Conservation (phyloP, 192 early-diverging fungal genomes). For the Backusella parvicylindrica region DNA sequence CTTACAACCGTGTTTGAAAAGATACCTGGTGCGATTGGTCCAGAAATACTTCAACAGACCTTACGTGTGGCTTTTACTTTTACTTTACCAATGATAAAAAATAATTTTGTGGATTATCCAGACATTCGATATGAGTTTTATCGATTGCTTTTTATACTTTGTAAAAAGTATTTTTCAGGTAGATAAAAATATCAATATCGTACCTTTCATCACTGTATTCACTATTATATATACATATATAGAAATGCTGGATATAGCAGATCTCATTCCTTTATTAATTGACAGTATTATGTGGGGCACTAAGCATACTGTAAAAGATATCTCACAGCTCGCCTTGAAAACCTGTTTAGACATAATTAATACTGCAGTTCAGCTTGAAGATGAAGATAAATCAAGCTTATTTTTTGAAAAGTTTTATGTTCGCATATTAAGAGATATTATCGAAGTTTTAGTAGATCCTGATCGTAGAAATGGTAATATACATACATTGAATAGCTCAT, state of each 20-base stretch:
- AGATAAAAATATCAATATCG: background rate
- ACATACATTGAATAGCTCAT: too few relatives aligned
- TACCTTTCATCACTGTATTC: too few relatives aligned
- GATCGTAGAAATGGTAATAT: slow-evolving; percentile 17
- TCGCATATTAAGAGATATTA: slow-evolving; percentile 8
- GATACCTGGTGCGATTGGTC: background rate
- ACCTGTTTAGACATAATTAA: slow-evolving; percentile 18
- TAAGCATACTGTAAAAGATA: slow-evolving; percentile 20
- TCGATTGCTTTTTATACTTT: slow-evolving; percentile 3
- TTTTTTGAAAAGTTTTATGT: slow-evolving; percentile 22
- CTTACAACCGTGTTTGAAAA: slow-evolving; percentile 16
- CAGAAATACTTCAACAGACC: background rate
- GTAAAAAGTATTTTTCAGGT: slow-evolving; percentile 14
- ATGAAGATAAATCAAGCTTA: slow-evolving; percentile 21
- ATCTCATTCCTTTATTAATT: background rate
- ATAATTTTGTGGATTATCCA: slow-evolving; percentile 23
- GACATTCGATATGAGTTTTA: slow-evolving; percentile 21
- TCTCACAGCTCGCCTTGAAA: slow-evolving; percentile 16
- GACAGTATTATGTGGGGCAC: slow-evolving; percentile 28
- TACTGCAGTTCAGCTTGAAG: slow-evolving; percentile 1
- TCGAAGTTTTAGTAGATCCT: slow-evolving; percentile 17
- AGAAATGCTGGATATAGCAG: slow-evolving; percentile 5
- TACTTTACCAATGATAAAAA: slow-evolving; percentile 16
- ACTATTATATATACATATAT: too few relatives aligned
- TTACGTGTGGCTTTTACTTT: background rate